phyloP scores from a whole-genome alignment of 306 rosid genomes.

The Prunus padus region DNA sequence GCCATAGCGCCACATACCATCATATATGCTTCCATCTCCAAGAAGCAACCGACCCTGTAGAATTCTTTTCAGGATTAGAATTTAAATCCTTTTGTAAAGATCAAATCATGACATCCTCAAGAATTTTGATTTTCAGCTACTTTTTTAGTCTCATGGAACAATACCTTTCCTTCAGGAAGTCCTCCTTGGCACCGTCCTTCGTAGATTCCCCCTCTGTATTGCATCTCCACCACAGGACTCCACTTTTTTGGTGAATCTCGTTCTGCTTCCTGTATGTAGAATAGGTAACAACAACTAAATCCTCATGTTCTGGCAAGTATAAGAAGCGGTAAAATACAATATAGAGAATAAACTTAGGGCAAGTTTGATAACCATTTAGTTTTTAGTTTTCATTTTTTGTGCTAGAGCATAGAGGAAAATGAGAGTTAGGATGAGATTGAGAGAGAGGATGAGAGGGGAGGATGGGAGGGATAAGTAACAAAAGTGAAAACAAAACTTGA shows the following conservation, averaged over 20 bases:
- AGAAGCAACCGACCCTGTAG: conserved; percentile 78
- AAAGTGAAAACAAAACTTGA: too few species aligned
- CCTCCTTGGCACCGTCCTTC: conserved; percentile 97
- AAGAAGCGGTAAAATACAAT: background rate
- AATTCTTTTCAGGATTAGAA: conserved; percentile 20
- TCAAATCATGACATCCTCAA: background rate
- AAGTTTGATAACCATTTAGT: too few species aligned
- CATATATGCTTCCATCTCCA: conserved; percentile 86
- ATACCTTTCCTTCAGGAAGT: conserved; percentile 95
- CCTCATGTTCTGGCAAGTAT: conserved; percentile 10
- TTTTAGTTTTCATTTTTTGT: too few species aligned
- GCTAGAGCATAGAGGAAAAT: too few species aligned
- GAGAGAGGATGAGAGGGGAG: too few species aligned
- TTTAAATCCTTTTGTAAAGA: conserved; percentile 6
- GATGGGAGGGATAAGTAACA: too few species aligned
- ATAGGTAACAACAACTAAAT: conserved; percentile 22
- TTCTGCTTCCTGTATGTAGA: conserved; percentile 73
- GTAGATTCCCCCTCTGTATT: conserved; percentile 82
- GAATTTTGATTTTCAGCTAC: background rate
- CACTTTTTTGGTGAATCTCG: conserved; percentile 84
- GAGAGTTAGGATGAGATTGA: too few species aligned
- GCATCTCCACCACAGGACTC: conserved; percentile 86
- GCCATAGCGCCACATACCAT: conserved; percentile 88
- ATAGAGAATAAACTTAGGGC: background rate
- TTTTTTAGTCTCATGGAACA: conserved; percentile 7